Base-by-base conservation (phyloP, 1,139 yeast species). In the Blastobotrys serpentis region DNA sequence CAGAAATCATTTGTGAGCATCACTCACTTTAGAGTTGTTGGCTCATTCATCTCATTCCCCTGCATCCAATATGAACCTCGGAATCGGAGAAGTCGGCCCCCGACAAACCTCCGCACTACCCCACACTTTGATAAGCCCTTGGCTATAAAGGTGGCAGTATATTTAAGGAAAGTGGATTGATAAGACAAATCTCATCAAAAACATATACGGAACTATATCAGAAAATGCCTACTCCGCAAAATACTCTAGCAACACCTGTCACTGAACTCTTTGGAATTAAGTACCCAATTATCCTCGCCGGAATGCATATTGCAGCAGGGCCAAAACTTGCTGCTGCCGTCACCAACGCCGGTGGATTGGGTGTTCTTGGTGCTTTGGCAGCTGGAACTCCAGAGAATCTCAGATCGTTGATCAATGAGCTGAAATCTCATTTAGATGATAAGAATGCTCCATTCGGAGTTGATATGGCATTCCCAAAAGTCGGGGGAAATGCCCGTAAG, bases 281-380 rank as follows among this genome's bases (percentile, higher is more conserved):
- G 52, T 56, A 60, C 45, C 65, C 65, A 10, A 52, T 61, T 30
- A 47, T 61, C 40, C 57, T 61, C 21, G 64, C 65, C 3, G 65
- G 64, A 34, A 61, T 61, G 65, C 55, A 57, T 49, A 59, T 59
- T 14, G 62, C 60, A 18, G 54, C 60, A 41, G 54, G 63, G 6
- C 64, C 65, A 10, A 51, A 45, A 14, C 51, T 58, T 22, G 64
- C 64, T 10, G 65, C 65, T 2, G 65, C 65, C 1, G 65, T 61
- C 7, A 53, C 63, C 40, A 61, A 59, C 43, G 64, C 65, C 14
- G 65, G 65, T 18, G 65, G 63, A 3, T 51, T 61, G 14, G 65
- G 62, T 39, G 63, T 58, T 10, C 56, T 60, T 6, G 64, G 64
- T 14, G 64, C 62, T 8, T 47, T 51, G 13, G 53, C 55, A 13